phyloP scores from a whole-genome alignment of 371 early-diverging fungal genomes.

The Vavraia culicis region DNA sequence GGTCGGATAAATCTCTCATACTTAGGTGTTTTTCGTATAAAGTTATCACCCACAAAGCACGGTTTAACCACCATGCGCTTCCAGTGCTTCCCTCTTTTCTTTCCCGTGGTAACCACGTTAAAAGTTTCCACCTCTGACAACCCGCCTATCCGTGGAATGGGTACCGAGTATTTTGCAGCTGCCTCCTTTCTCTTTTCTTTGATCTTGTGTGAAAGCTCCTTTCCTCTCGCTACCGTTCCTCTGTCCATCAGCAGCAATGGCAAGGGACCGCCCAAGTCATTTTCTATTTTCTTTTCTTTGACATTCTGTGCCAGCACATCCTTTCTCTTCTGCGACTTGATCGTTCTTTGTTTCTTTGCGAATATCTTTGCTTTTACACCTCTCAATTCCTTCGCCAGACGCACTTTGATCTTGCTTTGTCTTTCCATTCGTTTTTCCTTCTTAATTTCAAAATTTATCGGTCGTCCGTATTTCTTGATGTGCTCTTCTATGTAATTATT shows the following conservation, averaged over 20 bases:
- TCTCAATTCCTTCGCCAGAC: slow-evolving; percentile 75
- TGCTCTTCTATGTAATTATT: slow-evolving; percentile 97
- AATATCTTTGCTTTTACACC: slow-evolving; percentile 91
- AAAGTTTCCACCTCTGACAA: slow-evolving; percentile 96
- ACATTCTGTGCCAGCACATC: slow-evolving; percentile 62
- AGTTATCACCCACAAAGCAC: slow-evolving; percentile 93
- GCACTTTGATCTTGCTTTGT: slow-evolving; percentile 63
- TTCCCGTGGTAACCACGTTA: slow-evolving; percentile 84
- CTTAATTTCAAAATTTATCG: slow-evolving; percentile 78
- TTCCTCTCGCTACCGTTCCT: slow-evolving; percentile 64
- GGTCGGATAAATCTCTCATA: slow-evolving; percentile 98
- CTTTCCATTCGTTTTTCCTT: slow-evolving; percentile 83
- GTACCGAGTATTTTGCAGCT: slow-evolving; percentile 88
- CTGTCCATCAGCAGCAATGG: slow-evolving; percentile 95
- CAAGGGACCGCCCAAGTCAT: slow-evolving; percentile 60
- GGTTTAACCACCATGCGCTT: slow-evolving; percentile 97
- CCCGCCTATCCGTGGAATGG: slow-evolving; percentile 86
- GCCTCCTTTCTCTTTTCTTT: slow-evolving; percentile 98
- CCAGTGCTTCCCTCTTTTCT: slow-evolving; percentile 75
- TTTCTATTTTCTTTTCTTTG: slow-evolving; percentile 73
- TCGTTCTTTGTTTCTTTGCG: slow-evolving; percentile 87
- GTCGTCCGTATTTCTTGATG: slow-evolving; percentile 86
- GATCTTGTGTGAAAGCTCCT: slow-evolving; percentile 85
- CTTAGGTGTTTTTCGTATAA: slow-evolving; percentile 96
- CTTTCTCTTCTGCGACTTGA: slow-evolving; percentile 99